These are phyloP conservation scores for Athelia sp. DNA, from an alignment of 1,284 basidiomycete species.

Conservation along the genomic window DNA sequence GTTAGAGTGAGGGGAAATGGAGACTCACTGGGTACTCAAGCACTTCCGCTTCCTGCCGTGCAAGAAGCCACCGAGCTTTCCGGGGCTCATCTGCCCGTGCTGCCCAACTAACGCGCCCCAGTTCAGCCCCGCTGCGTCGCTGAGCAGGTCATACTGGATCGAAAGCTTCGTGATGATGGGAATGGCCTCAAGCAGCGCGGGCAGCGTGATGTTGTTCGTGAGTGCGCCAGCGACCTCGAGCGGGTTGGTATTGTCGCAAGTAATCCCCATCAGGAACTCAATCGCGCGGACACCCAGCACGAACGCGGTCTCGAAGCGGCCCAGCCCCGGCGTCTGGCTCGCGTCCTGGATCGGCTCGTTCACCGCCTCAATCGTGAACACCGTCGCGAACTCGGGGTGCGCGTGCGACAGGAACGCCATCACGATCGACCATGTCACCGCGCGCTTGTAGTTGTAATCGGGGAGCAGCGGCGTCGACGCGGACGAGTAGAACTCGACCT, in stretches of 20 bases:
- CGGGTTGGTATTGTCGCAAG: not conserved
- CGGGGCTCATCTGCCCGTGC: not conserved
- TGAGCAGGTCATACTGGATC: not conserved
- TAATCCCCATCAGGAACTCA: conserved; percentile 57
- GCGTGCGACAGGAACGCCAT: conserved; percentile 70
- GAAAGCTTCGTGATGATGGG: conserved; percentile 1
- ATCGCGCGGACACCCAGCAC: conserved; percentile 61
- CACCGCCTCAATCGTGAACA: conserved; percentile 69
- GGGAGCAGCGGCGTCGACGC: not conserved
- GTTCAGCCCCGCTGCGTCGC: not conserved
- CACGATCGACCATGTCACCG: conserved; percentile 71
- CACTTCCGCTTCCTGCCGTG: not conserved
- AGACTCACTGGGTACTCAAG: conserved; percentile 5
- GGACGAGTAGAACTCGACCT: conserved; percentile 69
- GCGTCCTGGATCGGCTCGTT: conserved; percentile 76
- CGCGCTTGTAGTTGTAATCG: conserved; percentile 63
- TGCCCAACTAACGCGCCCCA: not conserved
- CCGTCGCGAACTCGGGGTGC: conserved; percentile 58
- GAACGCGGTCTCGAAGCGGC: conserved; percentile 67
- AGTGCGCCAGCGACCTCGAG: not conserved
- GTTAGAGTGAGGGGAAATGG: no score
- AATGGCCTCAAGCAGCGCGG: not conserved
- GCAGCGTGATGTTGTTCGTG: not conserved
- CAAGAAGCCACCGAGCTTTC: not conserved
- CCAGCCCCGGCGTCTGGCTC: conserved; percentile 57